A percentile compares a stretch with the other conserved stretches of the same genome.
phyloP scores from a whole-genome alignment of 176 grass and related monocot species.

The Triticum urartu region DNA sequence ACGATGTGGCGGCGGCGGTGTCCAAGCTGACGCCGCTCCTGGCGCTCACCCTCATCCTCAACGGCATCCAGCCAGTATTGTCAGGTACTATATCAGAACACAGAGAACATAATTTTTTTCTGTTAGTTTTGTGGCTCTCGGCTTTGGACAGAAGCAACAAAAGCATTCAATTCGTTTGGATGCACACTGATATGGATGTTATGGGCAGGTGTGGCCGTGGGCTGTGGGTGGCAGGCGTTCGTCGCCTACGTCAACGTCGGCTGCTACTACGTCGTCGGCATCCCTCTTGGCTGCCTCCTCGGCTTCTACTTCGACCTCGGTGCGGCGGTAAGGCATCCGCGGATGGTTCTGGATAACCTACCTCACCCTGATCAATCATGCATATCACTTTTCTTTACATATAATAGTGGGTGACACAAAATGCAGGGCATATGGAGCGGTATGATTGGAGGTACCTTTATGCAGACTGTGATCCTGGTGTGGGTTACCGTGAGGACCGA shows the following conservation, averaged over 20 bases:
- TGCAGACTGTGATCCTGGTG: slow-evolving; percentile 73
- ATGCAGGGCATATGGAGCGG: slow-evolving; percentile 77
- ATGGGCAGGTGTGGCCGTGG: slow-evolving; percentile 35
- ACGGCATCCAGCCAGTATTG: slow-evolving; percentile 66
- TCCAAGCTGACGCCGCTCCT: slow-evolving; percentile 46
- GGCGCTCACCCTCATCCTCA: slow-evolving; percentile 56
- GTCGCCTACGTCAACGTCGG: slow-evolving; percentile 49
- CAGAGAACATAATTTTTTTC: background rate
- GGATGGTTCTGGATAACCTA: background rate
- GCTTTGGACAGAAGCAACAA: background rate
- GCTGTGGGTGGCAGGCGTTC: slow-evolving; percentile 49
- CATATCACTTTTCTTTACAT: background rate
- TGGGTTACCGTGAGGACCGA: slow-evolving; percentile 71
- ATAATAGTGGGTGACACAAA: background rate
- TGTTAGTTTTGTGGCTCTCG: background rate
- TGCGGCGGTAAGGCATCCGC: slow-evolving; percentile 6
- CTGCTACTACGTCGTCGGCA: slow-evolving; percentile 44
- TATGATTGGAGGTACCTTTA: slow-evolving; percentile 72
- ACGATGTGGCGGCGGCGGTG: slow-evolving; percentile 46
- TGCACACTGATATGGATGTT: background rate
- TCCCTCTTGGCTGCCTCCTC: slow-evolving; percentile 37
- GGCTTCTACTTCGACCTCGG: slow-evolving; percentile 46
- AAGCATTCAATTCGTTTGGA: background rate
- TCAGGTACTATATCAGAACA: slow-evolving; percentile 31
- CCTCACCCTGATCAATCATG: background rate